Conservation (phyloP, 148 eudicot genomes). For the Rhododendron henanense region DNA sequence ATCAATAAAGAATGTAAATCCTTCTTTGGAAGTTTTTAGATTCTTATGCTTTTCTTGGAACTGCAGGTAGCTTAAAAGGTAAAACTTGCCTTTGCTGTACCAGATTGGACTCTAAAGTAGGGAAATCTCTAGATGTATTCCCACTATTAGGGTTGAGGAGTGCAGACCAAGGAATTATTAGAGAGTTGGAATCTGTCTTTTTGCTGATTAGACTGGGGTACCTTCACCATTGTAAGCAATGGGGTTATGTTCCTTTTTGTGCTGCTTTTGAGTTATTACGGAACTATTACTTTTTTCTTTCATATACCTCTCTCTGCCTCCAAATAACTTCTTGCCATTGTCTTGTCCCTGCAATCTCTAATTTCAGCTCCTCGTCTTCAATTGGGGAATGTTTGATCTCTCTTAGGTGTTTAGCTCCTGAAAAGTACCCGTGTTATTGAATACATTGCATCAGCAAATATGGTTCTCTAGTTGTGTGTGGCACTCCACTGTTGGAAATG, state of each 20-base stretch:
- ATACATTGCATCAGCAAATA: slow-evolving; percentile 11
- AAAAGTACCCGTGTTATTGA: not conserved
- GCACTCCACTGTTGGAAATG: slow-evolving; percentile 40
- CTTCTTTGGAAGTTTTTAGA: slow-evolving; percentile 2
- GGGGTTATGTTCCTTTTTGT: not conserved
- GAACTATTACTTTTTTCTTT: slow-evolving; percentile 3
- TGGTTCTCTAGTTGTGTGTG: slow-evolving; percentile 36
- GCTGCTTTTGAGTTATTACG: not conserved
- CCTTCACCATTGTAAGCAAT: not conserved
- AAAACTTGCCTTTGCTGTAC: slow-evolving; percentile 8
- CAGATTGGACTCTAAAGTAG: not conserved
- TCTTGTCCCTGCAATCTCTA: not conserved
- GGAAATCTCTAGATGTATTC: not conserved
- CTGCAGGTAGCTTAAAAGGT: slow-evolving; percentile 14
- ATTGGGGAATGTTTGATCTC: slow-evolving; percentile 3
- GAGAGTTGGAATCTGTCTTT: not conserved
- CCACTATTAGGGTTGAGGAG: not conserved
- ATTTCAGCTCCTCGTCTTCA: not conserved
- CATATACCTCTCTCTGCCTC: not conserved
- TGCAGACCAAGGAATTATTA: slow-evolving; percentile 1
- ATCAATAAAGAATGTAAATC: not conserved
- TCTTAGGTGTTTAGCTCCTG: slow-evolving; percentile 7
- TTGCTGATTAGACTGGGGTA: not conserved
- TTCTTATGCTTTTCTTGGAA: slow-evolving; percentile 20
- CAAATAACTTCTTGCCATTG: not conserved